Base-by-base conservation (phyloP, 1,284 basidiomycete genomes). In the Boletus semigastroideus region DNA sequence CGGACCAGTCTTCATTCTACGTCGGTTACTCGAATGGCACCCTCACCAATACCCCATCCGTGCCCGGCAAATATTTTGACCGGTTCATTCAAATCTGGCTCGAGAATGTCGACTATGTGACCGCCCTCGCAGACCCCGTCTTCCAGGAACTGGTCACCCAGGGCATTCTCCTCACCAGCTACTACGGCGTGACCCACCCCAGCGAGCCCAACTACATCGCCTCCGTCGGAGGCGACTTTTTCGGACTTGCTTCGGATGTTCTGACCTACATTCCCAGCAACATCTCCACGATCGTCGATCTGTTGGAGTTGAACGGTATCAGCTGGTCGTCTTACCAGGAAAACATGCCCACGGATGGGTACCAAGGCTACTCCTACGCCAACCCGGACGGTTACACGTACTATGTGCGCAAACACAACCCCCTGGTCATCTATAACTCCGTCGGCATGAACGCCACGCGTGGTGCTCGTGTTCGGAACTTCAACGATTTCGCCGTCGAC, bases 191-290 rank as follows among this genome's bases (percentile, higher is more conserved):
- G 22, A 86, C 86, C 4, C 84, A 87, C 58, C 82, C 84, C 12
- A 84, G 82, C 0, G 73, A 87, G 62, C 84, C 85, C 20, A 85
- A 87, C 62, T 86, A 84, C 53, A 54, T 79, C 31, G 74, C 79
- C 3, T 62, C 71, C 0, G 70, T 75, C 7, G 75, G 76, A 22
- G 86, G 85, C 43, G 79, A 83, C 61, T 86, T 80, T 65, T 86
- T 74, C 42, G 86, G 84, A 14, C 70, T 81, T 56, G 67, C 63
- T 1, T 72, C 74, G 49, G 85, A 89, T 59, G 62, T 62, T n/a
- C 68, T 77, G 41, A 71, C 68, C 51, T 63, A 51, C 30, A 54
- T 72, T 34, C 63, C 67, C 3, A 54, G 16, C 30, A 79, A 77
- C 61, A 72, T 84, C 22, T 81, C 82, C 3, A 80, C 78, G 14